A percentile compares a stretch with the other conserved stretches of the same genome.
These are phyloP conservation scores for Rhododendron williamsianum DNA, from an alignment of 148 eudicot genomes.

Conservation along the genomic window DNA sequence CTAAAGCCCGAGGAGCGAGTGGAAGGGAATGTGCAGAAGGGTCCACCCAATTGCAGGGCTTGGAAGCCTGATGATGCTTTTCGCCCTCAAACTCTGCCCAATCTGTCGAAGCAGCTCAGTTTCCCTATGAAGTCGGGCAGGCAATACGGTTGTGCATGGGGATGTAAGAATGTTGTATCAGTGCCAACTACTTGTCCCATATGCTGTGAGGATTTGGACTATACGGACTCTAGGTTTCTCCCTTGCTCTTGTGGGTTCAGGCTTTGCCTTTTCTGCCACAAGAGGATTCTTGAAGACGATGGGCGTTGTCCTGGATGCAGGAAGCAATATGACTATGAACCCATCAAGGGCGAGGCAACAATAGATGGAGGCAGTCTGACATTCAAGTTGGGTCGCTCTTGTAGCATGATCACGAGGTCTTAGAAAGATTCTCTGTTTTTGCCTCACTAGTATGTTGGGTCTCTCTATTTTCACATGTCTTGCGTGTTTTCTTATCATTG, in stretches of 20 bases:
- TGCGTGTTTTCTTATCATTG: slow-evolving; percentile 34
- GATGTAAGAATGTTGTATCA: slow-evolving; percentile 26
- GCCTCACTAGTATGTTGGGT: slow-evolving; percentile 36
- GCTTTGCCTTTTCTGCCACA: slow-evolving; percentile 96
- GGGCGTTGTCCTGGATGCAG: slow-evolving; percentile 96
- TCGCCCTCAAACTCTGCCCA: slow-evolving; percentile 83
- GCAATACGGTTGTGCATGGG: slow-evolving; percentile 46
- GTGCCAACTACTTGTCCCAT: slow-evolving; percentile 67
- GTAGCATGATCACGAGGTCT: slow-evolving; percentile 75
- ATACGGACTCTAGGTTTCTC: slow-evolving; percentile 74
- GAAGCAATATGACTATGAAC: slow-evolving; percentile 60
- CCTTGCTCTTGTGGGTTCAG: slow-evolving; percentile 86
- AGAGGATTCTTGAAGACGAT: slow-evolving; percentile 82
- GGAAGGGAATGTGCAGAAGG: slow-evolving; percentile 22
- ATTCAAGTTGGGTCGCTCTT: slow-evolving; percentile 60
- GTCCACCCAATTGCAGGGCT: slow-evolving; percentile 34
- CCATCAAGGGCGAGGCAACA: slow-evolving; percentile 47
- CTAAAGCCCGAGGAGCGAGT: slow-evolving; percentile 20
- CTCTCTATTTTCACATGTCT: slow-evolving; percentile 31
- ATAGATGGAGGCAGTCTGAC: slow-evolving; percentile 44
- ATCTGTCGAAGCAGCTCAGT: slow-evolving; percentile 65
- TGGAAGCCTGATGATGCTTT: slow-evolving; percentile 85
- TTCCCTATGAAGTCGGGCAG: slow-evolving; percentile 54
- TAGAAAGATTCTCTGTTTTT: slow-evolving; percentile 36
- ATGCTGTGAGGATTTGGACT: slow-evolving; percentile 88